Evolutionary conservation across 371 early-diverging fungal genomes (phyloP), one percentile per base, ranked within the genome.

Genomic region (Phascolomyces articulosus): DNA sequence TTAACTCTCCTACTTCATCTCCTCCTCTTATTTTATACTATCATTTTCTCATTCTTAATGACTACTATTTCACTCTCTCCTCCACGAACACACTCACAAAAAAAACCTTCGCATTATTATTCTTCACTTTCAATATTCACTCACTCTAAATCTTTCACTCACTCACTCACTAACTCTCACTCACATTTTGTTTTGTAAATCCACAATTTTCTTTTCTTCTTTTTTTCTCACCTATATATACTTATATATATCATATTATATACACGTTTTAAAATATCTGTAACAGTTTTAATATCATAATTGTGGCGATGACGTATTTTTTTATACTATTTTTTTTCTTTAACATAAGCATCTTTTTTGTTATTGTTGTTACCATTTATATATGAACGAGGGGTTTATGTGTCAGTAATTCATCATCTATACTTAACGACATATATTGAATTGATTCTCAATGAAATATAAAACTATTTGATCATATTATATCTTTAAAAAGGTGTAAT

Each of bases 61-160:
- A 1, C 16, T 53, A 26, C 23, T 24, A 15, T 53, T 53, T 26
- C 15, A 15, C 16, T 53, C 28, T 28, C 20, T 55, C 29, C 44
- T 44, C 44, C 44, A 44, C 16, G 16, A 44, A 29, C 55, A 51
- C 23, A 26, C 26, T 21, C 11, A 29, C 18, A 29, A 26, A 27
- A 55, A 18, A 9, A 15, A 34, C 58, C 18, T 23, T 6, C 28
- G 40, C 60, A 59, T 47, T 47, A 23, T 27, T 38, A 20, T 58
- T 21, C 18, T 31, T 7, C 13, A 20, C 18, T 40, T 23, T 40
- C 29, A 28, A 51, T 11, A 51, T 26, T 40, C 24, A 40, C 38
- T 58, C 58, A 20, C 40, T 58, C 21, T 58, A 34, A n/a, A 9
- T 56, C 23, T 56, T 38, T n/a, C n/a, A n/a, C n/a, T n/a, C n/a